These are phyloP conservation scores for Mycena epipterygia DNA, from an alignment of 768 basidiomycete species.

Conservation along the genomic window DNA sequence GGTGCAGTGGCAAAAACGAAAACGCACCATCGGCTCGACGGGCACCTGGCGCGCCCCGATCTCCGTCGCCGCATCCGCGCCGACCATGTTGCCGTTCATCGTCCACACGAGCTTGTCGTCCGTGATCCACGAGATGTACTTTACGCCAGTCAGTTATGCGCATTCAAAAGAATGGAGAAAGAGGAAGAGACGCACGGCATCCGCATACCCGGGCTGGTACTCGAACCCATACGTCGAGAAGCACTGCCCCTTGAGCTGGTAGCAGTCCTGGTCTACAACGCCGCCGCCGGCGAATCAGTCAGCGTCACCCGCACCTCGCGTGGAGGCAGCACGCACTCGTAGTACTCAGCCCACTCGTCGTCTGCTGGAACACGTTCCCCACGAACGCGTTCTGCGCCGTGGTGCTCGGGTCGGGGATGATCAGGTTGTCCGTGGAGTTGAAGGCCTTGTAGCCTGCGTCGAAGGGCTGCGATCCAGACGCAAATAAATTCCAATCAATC, in stretches of 20 bases:
- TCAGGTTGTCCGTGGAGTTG: conserved; percentile 70
- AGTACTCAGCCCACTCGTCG: conserved; percentile 77
- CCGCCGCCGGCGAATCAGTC: neutral
- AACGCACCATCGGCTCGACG: conserved; percentile 86
- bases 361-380: conserved; percentile 83
- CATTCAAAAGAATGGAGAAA: neutral
- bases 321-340: conserved; percentile 53
- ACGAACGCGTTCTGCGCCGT: conserved; percentile 73
- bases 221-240: conserved; percentile 88
- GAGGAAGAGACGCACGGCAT: conserved; percentile 59
- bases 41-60: conserved; percentile 80
- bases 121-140: conserved; percentile 92
- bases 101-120: conserved; percentile 82
- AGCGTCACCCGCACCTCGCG: conserved; percentile 1
- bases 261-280: conserved; percentile 67
- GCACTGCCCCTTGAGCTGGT: conserved; percentile 70
- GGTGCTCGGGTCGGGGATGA: conserved; percentile 68
- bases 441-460: conserved; percentile 79
- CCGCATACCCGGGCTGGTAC: conserved; percentile 72
- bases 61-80: conserved; percentile 67
- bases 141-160: conserved; percentile 16
- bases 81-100: conserved; percentile 76
- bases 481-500: neutral
- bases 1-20: conserved; percentile 36
- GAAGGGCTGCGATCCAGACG: conserved; percentile 67